Conservation (phyloP, 371 early-diverging fungal species). For the Apophysomyces elegans region DNA sequence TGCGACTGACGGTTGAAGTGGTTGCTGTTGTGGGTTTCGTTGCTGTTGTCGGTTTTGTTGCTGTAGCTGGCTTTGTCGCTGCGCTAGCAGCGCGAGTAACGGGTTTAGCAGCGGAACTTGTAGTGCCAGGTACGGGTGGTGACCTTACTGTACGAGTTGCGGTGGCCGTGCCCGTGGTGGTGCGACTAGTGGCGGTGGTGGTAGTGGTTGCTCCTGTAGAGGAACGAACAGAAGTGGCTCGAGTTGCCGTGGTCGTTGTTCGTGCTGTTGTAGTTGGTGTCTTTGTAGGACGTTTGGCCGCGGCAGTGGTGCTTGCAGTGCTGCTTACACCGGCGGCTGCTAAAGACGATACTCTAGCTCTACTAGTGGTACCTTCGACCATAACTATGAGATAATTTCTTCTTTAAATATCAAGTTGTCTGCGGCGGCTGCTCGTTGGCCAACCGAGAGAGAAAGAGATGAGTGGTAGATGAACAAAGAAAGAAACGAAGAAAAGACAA, state of each 20-base stretch:
- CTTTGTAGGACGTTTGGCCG: slow-evolving; percentile 20
- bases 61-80: not conserved
- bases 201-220: slow-evolving; percentile 7
- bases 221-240: slow-evolving; percentile 10
- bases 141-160: slow-evolving; percentile 2
- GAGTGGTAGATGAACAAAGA: not conserved
- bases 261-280: slow-evolving; percentile 16
- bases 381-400: not conserved
- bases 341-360: slow-evolving; percentile 26
- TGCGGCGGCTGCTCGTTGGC: not conserved
- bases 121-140: slow-evolving; percentile 1
- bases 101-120: slow-evolving; percentile 10
- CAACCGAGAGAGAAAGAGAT: slow-evolving; percentile 14
- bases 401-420: not conserved
- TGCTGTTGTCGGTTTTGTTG: no score
- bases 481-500: slow-evolving; percentile 8
- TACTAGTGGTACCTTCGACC: slow-evolving; percentile 25
- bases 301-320: slow-evolving; percentile 14
- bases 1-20: not conserved
- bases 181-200: not conserved
- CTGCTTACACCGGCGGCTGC: slow-evolving; percentile 25
- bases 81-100: slow-evolving; percentile 6
- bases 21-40: not conserved
- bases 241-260: slow-evolving; percentile 14
- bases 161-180: not conserved